phyloP scores from a whole-genome alignment of 306 rosid genomes.

The Vigna trinervia region DNA sequence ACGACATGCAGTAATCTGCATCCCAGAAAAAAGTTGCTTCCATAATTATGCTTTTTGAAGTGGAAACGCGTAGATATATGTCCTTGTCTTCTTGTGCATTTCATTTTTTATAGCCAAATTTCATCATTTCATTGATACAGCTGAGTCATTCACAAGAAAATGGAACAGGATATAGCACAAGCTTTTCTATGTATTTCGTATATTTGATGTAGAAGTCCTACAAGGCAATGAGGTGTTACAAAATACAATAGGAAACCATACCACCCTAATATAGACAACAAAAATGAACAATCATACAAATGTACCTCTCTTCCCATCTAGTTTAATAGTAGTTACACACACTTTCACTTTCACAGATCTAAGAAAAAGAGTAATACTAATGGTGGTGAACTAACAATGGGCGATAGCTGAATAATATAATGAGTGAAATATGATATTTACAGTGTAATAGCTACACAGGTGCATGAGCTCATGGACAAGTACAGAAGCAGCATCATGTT shows the following conservation, averaged over 20 bases:
- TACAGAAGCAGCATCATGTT: constrained; percentile 38
- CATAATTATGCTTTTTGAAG: background rate
- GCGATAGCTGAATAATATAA: constrained; percentile 41
- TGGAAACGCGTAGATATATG: background rate
- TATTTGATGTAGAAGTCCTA: background rate
- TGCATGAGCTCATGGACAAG: constrained; percentile 17
- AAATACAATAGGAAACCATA: constrained; percentile 23
- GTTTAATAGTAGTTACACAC: constrained; percentile 47
- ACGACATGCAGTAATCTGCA: background rate
- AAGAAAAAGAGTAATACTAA: constrained; percentile 25
- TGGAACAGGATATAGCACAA: constrained; percentile 2
- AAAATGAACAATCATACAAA: constrained; percentile 36
- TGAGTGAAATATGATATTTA: constrained; percentile 57
- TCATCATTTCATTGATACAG: background rate
- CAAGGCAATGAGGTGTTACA: constrained; percentile 26
- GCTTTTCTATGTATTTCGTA: constrained; percentile 1
- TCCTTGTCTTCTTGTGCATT: background rate
- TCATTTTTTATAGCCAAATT: background rate
- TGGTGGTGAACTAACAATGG: background rate
- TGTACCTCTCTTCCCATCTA: constrained; percentile 39
- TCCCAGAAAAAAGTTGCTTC: background rate
- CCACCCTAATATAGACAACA: constrained; percentile 27
- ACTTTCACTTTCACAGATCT: constrained; percentile 22
- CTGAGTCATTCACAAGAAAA: constrained; percentile 25
- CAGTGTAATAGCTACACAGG: constrained; percentile 47